Percentiles rank a stretch among this genome's conserved stretches.
Evolutionary conservation across 2,329 filamentous ascomycete genomes (phyloP).

Genomic region (Fusarium caatingaense): DNA sequence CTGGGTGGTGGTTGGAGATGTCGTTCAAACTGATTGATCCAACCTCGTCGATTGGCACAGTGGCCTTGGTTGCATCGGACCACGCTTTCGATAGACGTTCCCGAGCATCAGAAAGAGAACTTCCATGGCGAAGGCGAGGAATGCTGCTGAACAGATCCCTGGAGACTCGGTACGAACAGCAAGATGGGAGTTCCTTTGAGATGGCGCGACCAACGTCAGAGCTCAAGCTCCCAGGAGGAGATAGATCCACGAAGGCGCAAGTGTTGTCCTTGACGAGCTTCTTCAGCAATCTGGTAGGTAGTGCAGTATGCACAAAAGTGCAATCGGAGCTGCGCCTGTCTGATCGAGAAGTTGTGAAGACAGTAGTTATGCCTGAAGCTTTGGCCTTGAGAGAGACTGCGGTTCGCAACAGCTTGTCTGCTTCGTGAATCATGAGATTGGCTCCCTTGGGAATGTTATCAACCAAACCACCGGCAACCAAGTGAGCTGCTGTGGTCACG

Average conservation of each 20-base stretch:
- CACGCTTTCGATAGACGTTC: neutral
- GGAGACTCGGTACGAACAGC: neutral
- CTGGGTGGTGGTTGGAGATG: neutral
- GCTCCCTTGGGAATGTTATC: neutral
- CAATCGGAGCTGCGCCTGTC: neutral
- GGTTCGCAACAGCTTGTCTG: neutral
- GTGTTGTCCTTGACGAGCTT: neutral
- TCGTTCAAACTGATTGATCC: neutral
- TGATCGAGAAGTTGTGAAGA: neutral
- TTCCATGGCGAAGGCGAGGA: neutral
- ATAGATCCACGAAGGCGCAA: neutral
- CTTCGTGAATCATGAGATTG: neutral
- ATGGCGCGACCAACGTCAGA: neutral
- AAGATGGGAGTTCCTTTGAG: neutral
- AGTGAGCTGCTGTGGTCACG: neutral
- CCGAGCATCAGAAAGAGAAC: neutral
- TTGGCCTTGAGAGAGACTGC: neutral
- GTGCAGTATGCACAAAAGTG: neutral
- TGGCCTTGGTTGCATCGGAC: neutral
- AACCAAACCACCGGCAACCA: neutral
- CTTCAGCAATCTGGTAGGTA: neutral
- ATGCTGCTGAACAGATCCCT: neutral
- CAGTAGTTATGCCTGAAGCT: neutral
- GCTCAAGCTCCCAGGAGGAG: neutral
- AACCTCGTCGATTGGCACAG: neutral